Percentiles rank a stretch among this genome's conserved stretches.
phyloP scores from a whole-genome alignment of 2,329 filamentous ascomycete genomes.

The Penicillium janthinellum region DNA sequence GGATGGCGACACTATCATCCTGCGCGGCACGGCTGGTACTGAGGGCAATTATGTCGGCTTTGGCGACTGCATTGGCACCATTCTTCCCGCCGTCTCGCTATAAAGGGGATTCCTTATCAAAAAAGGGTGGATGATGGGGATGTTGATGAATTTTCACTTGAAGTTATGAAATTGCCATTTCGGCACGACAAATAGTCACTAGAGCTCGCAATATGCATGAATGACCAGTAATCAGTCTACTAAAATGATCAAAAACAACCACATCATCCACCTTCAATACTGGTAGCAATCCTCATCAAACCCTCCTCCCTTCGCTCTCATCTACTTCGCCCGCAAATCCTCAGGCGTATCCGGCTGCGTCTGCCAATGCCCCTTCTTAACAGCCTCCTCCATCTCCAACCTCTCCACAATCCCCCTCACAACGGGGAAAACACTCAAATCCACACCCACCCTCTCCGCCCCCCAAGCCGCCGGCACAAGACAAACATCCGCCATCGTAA shows the following conservation, averaged over 20 bases:
- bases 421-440: constrained; percentile 53
- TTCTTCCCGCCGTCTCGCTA: constrained; percentile 51
- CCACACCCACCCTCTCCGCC: constrained; percentile 58
- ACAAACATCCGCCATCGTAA: constrained; percentile 62
- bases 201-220: constrained; percentile 9
- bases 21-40: constrained; percentile 67
- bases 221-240: neutral
- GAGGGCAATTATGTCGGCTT: constrained; percentile 73
- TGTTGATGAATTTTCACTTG: constrained; percentile 1
- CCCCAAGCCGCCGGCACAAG: constrained; percentile 62
- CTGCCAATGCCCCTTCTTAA: constrained; percentile 57
- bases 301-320: neutral
- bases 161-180: constrained; percentile 6
- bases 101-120: constrained; percentile 12
- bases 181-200: constrained; percentile 6
- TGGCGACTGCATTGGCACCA: constrained; percentile 69
- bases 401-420: constrained; percentile 50
- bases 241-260: neutral
- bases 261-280: neutral
- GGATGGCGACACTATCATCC: constrained; percentile 70
- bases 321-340: constrained; percentile 40
- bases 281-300: neutral
- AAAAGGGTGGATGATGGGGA: constrained; percentile 4
- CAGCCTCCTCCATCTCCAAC: constrained; percentile 53
- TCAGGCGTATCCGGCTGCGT: constrained; percentile 58